Conservation (phyloP, 1,139 yeast species). For the Nakaseomyces nivariensis region DNA sequence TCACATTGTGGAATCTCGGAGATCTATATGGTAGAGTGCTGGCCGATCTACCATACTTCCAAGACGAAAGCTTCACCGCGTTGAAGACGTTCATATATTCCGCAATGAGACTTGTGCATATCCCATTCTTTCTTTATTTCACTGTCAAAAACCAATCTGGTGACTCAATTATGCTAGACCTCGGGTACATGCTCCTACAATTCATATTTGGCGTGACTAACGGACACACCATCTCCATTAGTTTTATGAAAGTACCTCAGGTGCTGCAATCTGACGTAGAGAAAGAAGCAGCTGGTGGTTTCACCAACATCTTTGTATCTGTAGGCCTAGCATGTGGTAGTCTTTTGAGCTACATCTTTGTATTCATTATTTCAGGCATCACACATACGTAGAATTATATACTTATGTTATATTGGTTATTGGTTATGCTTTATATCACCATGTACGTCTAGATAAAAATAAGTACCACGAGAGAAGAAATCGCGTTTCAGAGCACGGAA, state of each 20-base stretch:
- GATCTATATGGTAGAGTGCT: conserved; percentile 69
- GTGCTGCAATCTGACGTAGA: conserved; percentile 50
- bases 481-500: no score
- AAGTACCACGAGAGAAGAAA: no score
- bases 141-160: conserved; percentile 29
- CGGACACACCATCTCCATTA: conserved; percentile 74
- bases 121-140: conserved; percentile 62
- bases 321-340: conserved; percentile 73
- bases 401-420: not conserved
- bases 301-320: conserved; percentile 68
- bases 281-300: conserved; percentile 90
- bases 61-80: conserved; percentile 18
- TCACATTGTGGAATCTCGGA: conserved; percentile 81
- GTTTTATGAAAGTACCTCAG: conserved; percentile 71
- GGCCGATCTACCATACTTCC: conserved; percentile 39
- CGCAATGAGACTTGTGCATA: conserved; percentile 41
- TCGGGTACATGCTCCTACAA: conserved; percentile 59
- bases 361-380: conserved; percentile 20
- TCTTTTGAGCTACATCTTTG: conserved; percentile 58
- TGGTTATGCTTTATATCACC: not conserved
- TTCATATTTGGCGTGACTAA: conserved; percentile 74
- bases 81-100: conserved; percentile 41
- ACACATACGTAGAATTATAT: not conserved
- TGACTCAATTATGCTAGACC: conserved; percentile 45
- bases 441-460: no score